Percentiles rank a stretch among this genome's conserved stretches.
These are phyloP conservation scores for Solanum lignicaule DNA, from an alignment of 257 asterid genomes.

Conservation along the genomic window DNA sequence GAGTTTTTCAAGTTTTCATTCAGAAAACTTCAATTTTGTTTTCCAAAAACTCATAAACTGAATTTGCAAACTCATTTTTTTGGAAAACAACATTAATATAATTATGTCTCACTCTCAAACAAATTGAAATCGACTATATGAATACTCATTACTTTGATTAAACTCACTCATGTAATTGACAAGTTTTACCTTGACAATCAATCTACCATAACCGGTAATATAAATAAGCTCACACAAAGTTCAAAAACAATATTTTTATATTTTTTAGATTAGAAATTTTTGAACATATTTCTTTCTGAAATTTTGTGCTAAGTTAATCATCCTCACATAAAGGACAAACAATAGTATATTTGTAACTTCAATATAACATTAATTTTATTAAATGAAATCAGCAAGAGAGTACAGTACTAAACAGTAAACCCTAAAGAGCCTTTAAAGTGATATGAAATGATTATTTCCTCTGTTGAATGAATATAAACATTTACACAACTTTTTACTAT, in stretches of 20 bases:
- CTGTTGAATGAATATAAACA: not conserved
- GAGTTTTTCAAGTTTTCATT: not conserved
- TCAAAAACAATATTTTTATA: not conserved
- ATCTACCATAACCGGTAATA: not conserved
- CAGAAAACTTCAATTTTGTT: not conserved
- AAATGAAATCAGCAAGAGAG: not conserved
- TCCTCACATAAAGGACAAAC: not conserved
- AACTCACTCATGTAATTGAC: not conserved
- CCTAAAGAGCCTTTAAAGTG: not conserved
- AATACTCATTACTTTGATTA: not conserved
- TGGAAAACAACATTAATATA: not conserved
- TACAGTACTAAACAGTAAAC: not conserved
- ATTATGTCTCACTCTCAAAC: not conserved
- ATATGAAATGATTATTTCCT: not conserved
- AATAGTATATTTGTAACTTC: not conserved
- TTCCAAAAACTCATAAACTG: not conserved
- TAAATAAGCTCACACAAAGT: not conserved
- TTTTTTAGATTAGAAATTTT: not conserved
- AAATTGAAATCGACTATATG: not conserved
- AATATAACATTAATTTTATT: not conserved
- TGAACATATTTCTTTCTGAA: not conserved
- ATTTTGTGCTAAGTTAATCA: not conserved
- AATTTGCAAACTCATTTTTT: not conserved
- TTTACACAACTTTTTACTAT: not conserved
- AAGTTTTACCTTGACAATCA: not conserved